Percentiles rank a stretch among this genome's conserved stretches.
These are phyloP conservation scores for Dactylonectria macrodidyma DNA, from an alignment of 2,329 filamentous ascomycete genomes.

Conservation along the genomic window DNA sequence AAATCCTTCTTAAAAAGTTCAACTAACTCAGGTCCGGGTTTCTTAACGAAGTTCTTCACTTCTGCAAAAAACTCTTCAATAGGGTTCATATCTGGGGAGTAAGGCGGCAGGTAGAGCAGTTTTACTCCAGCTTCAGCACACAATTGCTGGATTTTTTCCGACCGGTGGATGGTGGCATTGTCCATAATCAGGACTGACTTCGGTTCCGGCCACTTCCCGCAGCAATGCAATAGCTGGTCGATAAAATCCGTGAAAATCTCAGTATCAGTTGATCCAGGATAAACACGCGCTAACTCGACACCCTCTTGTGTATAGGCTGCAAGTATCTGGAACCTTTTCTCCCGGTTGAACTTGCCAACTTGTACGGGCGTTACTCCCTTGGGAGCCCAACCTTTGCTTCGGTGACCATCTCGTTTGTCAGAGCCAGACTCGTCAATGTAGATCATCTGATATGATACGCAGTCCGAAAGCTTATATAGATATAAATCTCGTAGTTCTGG, in stretches of 20 bases:
- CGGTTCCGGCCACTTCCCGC: background rate
- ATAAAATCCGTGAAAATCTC: background rate
- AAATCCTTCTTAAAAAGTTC: too few species aligned
- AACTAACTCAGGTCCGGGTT: background rate
- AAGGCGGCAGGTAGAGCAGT: slow-evolving; percentile 5
- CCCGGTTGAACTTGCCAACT: too few species aligned
- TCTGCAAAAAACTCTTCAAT: slow-evolving; percentile 11
- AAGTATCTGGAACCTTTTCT: too few species aligned
- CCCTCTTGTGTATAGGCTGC: too few species aligned
- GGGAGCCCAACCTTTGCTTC: too few species aligned
- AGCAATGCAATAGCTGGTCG: slow-evolving; percentile 7
- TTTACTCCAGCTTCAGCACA: slow-evolving; percentile 6
- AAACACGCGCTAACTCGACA: too few species aligned
- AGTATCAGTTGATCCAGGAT: background rate
- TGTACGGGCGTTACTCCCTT: too few species aligned
- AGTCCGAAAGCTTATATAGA: too few species aligned
- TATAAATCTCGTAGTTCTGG: too few species aligned
- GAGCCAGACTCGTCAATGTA: too few species aligned
- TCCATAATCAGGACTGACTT: slow-evolving; percentile 9
- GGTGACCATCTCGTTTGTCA: too few species aligned
- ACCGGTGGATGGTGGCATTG: slow-evolving; percentile 3
- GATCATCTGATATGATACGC: too few species aligned
- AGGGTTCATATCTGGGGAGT: slow-evolving; percentile 9
- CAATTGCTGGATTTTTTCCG: background rate
- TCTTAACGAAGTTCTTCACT: background rate